phyloP scores from a whole-genome alignment of 2,329 filamentous ascomycete species.

The Neoascochyta sp. region DNA sequence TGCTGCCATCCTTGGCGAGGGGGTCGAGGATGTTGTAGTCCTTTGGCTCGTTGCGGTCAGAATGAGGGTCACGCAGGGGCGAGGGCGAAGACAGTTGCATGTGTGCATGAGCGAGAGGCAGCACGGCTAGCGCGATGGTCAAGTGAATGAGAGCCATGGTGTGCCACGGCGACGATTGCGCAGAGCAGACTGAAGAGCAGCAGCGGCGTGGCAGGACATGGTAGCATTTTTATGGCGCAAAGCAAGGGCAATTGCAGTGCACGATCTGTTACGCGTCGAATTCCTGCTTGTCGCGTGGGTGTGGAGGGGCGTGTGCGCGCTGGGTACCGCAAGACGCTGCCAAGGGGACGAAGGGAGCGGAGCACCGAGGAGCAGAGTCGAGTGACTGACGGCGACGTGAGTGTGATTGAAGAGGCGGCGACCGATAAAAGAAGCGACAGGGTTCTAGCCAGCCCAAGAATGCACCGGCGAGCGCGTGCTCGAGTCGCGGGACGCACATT shows the following conservation, averaged over 20 bases:
- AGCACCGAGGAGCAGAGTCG: too few species aligned
- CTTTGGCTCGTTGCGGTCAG: conserved; percentile 42
- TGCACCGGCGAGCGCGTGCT: too few species aligned
- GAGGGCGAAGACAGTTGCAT: conserved; percentile 57
- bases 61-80: conserved; percentile 50
- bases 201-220: conserved; percentile 3
- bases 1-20: conserved; percentile 55
- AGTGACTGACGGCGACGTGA: too few species aligned
- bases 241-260: too few species aligned
- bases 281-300: conserved; percentile 19
- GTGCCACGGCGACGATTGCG: too few species aligned
- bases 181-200: conserved; percentile 10
- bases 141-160: conserved; percentile 22
- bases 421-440: too few species aligned
- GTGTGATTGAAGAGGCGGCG: too few species aligned
- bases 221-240: conserved; percentile 10
- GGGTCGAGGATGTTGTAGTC: conserved; percentile 73
- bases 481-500: too few species aligned
- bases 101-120: conserved; percentile 38
- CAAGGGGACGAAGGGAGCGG: too few species aligned
- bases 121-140: conserved; percentile 20
- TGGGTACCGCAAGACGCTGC: too few species aligned
- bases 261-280: conserved; percentile 28
- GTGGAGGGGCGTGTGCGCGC: conserved; percentile 1
- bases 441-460: too few species aligned